phyloP scores from a whole-genome alignment of 2,329 filamentous ascomycete species.

The Aureobasidium leucospermi region DNA sequence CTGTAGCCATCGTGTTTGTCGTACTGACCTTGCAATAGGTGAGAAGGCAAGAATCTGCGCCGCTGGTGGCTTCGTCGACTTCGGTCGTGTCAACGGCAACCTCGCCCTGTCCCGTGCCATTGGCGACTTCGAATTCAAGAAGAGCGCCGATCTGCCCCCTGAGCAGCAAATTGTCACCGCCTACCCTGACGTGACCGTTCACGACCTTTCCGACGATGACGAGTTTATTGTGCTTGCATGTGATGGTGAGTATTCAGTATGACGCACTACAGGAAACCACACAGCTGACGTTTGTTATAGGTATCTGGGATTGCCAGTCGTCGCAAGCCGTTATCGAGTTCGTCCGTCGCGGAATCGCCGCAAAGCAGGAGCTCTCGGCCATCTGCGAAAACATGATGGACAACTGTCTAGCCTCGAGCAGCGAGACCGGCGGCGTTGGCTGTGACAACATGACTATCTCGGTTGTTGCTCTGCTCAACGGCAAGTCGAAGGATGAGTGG shows the following conservation, averaged over 20 bases:
- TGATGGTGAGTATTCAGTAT: conserved; percentile 58
- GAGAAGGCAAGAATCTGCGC: conserved; percentile 95
- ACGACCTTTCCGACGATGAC: conserved; percentile 86
- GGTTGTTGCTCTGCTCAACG: conserved; percentile 79
- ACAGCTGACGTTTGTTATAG: conserved; percentile 41
- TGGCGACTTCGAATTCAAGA: conserved; percentile 99
- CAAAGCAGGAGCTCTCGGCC: conserved; percentile 86
- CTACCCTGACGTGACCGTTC: conserved; percentile 85
- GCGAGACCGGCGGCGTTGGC: conserved; percentile 92
- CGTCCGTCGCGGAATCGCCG: conserved; percentile 89
- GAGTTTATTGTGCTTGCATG: conserved; percentile 92
- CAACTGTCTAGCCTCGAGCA: conserved; percentile 96
- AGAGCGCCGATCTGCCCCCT: conserved; percentile 92
- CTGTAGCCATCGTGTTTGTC: conserved; percentile 9
- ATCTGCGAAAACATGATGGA: conserved; percentile 99
- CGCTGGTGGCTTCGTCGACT: conserved; percentile 95
- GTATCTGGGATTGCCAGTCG: conserved; percentile 99
- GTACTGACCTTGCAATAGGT: conserved; percentile 44
- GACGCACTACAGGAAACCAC: neutral
- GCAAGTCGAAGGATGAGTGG: conserved; percentile 95
- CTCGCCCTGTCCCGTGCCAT: conserved; percentile 93
- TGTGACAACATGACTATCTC: conserved; percentile 99
- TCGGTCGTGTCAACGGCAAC: conserved; percentile 96
- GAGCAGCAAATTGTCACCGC: conserved; percentile 98
- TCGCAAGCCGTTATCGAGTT: conserved; percentile 97